Base-by-base conservation (phyloP, 2,329 filamentous ascomycete species). In the Penicillium sp. region DNA sequence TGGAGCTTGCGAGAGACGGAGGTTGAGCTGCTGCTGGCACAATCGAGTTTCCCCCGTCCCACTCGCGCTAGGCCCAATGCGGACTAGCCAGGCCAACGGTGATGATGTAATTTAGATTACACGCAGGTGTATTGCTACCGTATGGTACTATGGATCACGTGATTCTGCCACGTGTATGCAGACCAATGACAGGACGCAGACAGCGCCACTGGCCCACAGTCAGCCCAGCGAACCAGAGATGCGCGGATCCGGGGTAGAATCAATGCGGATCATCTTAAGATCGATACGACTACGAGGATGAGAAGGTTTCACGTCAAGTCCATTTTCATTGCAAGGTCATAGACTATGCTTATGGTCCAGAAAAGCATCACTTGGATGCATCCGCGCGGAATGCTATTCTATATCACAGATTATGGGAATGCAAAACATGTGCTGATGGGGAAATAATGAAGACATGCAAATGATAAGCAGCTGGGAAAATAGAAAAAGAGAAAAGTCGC, bases 201-300 rank as follows among this genome's bases (percentile, higher is more conserved):
- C 32, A 12, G n/a, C 30, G 44, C 44, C 36, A 51, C 21, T 5
- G 32, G 18, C 29, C 49, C 43, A 27, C 43, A 9, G 37, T n/a
- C 45, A 44, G 34, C 44, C 12, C 40, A 33, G 44, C 46, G 49
- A 58, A 58, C 56, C 56, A 54, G 26, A 51, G 24, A 46, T 54
- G 39, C 15, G 58, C 39, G 40, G 53, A 62, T 62, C 60, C 56
- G 60, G 60, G 60, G 60, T 62, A 62, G 55, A 46, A 18, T 41
- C 45, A 15, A 32, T 18, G 39, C 37, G 20, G 51, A 49, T 55
- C 54, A 29, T 42, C 33, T 27, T 10, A 5, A 36, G 7, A 36
- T 18, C 15, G 6, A 33, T 33, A 33, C 13, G n/a, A 33, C 30
- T 43, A 43, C 40, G 18, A 34, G 17, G 13, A 29, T 4, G 43